Conservation (phyloP, 2,329 filamentous ascomycete species). For the Phoma herbarum region DNA sequence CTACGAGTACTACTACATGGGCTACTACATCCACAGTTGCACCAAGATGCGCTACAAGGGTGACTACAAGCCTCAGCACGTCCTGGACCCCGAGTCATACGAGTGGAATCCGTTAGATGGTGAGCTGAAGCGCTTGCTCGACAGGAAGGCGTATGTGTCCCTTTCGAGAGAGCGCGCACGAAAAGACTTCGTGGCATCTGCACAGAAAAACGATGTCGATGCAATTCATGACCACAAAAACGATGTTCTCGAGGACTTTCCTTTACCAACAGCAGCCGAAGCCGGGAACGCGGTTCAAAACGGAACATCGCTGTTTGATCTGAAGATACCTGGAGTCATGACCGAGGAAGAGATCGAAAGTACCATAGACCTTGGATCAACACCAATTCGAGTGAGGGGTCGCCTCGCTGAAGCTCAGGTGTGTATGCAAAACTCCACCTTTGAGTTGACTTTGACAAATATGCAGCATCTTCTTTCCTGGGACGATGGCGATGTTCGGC, state of each 20-base stretch:
- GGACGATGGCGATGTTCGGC: conserved; percentile 62
- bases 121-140: conserved; percentile 60
- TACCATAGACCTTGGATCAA: conserved; percentile 65
- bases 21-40: conserved; percentile 83
- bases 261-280: conserved; percentile 38
- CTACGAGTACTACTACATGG: conserved; percentile 82
- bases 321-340: conserved; percentile 73
- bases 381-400: conserved; percentile 62
- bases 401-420: conserved; percentile 47
- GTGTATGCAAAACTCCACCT: conserved; percentile 25
- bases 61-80: conserved; percentile 76
- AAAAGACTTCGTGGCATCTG: conserved; percentile 23
- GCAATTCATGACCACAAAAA: background rate
- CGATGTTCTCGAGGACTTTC: conserved; percentile 32
- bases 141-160: conserved; percentile 65
- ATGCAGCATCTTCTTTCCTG: conserved; percentile 66
- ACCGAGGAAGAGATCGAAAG: conserved; percentile 61
- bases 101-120: conserved; percentile 69
- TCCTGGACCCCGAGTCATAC: conserved; percentile 74
- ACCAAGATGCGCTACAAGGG: conserved; percentile 88
- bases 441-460: background rate
- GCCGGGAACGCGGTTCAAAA: conserved; percentile 46
- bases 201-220: conserved; percentile 1
- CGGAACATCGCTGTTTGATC: conserved; percentile 63
- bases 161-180: conserved; percentile 48